Base-by-base conservation (phyloP, 768 basidiomycete genomes). In the Pholiota conissans region DNA sequence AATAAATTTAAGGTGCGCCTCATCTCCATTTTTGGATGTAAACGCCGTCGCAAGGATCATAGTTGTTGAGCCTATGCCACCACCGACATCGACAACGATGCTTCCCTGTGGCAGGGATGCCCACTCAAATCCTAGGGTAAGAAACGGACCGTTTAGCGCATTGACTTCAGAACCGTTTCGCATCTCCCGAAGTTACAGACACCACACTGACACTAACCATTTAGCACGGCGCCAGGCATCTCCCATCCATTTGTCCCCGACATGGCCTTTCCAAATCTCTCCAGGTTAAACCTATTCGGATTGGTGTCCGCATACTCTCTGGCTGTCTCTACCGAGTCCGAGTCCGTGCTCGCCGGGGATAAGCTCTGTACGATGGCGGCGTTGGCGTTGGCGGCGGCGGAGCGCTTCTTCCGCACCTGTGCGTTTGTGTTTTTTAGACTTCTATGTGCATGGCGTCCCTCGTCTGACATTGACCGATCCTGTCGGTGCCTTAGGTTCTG, bases 261-360 rank as follows among this genome's bases (percentile, higher is more conserved):
- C 90, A 92, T 92, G 3, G 89, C 88, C 56, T 82, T 84, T 28
- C 87, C 89, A 63, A 91, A 91, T 32, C 89, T 75, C 60, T 84
- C 80, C 56, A 91, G 73, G 49, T 89, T 73, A 57, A 79, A 83
- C 20, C 74, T 72, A 62, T 83, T 84, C 42, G 71, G 61, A 57
- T 76, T 77, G n/a, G 37, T 26, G 28, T 46, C 52, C 8, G 26
- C 20, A 8, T 10, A 5, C 9, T 24, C 42, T 24, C 24, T 45
- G 20, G 24, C 42, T 22, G 42, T 45, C 42, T 22, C 42, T 22
- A 22, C 42, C 42, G 42, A 45, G 22, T 45, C 42, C 22, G 42
- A 45, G 37, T 55, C 55, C 16, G 51, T 53, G 24, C 56, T 29
- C 22, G 55, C 52, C 27, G 52, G 53, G 9, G 46, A n/a, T 22